phyloP scores from a whole-genome alignment of 306 rosid species.

The Sophora flavescens region DNA sequence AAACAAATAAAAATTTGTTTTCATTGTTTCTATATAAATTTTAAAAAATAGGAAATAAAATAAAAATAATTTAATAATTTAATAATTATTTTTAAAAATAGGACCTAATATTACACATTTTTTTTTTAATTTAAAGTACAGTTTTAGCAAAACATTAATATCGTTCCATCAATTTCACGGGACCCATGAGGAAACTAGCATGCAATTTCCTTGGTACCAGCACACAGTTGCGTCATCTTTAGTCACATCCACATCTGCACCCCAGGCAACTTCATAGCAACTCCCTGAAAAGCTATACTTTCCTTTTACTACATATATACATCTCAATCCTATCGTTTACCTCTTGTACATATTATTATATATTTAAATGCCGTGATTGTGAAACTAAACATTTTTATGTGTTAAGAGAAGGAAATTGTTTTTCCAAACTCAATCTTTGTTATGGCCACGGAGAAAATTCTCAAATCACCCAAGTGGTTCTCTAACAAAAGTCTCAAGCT shows the following conservation, averaged over 20 bases:
- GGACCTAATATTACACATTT: neutral
- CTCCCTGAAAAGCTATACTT: constrained; percentile 27
- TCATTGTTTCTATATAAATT: too few species aligned
- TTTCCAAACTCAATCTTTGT: neutral
- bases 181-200: constrained; percentile 50
- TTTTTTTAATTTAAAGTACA: neutral
- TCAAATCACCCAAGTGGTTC: constrained; percentile 72
- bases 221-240: constrained; percentile 19
- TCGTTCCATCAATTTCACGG: constrained; percentile 33
- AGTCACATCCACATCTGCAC: constrained; percentile 25
- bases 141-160: neutral
- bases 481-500: constrained; percentile 53
- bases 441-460: constrained; percentile 52
- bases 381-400: neutral
- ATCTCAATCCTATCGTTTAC: neutral
- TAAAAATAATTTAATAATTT: too few species aligned
- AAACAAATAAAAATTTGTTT: too few species aligned
- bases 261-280: constrained; percentile 46
- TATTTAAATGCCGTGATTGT: neutral
- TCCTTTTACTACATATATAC: neutral
- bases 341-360: neutral
- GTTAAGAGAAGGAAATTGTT: neutral
- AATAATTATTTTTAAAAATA: too few species aligned
- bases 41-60: too few species aligned
- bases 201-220: constrained; percentile 43